Percentiles rank a stretch among this genome's conserved stretches.
These are phyloP conservation scores for Geoglossum glabrum DNA, from an alignment of 495 filamentous ascomycete species.

Conservation along the genomic window DNA sequence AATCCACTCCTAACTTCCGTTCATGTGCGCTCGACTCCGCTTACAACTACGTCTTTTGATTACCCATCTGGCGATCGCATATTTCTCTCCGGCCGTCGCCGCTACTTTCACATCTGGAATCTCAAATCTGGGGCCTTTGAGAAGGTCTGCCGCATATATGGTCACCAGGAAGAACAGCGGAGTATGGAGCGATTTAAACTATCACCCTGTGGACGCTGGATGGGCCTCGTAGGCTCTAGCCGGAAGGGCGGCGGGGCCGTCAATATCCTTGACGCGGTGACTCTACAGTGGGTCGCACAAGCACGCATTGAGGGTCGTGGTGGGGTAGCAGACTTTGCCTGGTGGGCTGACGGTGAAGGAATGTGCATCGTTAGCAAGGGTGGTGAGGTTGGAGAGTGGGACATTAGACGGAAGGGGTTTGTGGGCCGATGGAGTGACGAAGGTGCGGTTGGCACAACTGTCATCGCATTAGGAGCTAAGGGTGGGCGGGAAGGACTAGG, in stretches of 20 bases:
- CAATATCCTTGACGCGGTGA: slow-evolving; percentile 63
- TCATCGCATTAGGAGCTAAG: slow-evolving; percentile 51
- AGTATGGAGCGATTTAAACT: slow-evolving; percentile 80
- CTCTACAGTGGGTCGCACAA: slow-evolving; percentile 72
- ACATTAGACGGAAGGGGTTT: slow-evolving; percentile 38
- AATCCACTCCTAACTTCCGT: slow-evolving; percentile 81
- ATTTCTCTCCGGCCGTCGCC: slow-evolving; percentile 66
- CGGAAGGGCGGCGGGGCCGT: slow-evolving; percentile 72
- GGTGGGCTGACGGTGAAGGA: slow-evolving; percentile 70
- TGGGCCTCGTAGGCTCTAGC: slow-evolving; percentile 52
- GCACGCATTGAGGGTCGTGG: slow-evolving; percentile 65
- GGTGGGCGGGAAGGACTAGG: slow-evolving; percentile 32
- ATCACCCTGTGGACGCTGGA: slow-evolving; percentile 65
- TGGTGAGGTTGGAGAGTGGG: slow-evolving; percentile 88
- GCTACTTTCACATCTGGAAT: slow-evolving; percentile 92
- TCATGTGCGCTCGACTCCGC: slow-evolving; percentile 60
- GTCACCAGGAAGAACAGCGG: slow-evolving; percentile 63
- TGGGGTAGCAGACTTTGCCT: slow-evolving; percentile 73
- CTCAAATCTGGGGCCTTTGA: slow-evolving; percentile 58
- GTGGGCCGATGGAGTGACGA: slow-evolving; percentile 77
- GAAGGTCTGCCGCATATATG: slow-evolving; percentile 57
- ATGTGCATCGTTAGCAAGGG: slow-evolving; percentile 62
- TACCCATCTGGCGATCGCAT: slow-evolving; percentile 39
- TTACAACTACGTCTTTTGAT: slow-evolving; percentile 62
- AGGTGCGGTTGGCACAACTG: slow-evolving; percentile 68